A percentile compares a stretch with the other conserved stretches of the same genome.
These are phyloP conservation scores for Pleurotus platypus DNA, from an alignment of 768 basidiomycete species.

Conservation along the genomic window DNA sequence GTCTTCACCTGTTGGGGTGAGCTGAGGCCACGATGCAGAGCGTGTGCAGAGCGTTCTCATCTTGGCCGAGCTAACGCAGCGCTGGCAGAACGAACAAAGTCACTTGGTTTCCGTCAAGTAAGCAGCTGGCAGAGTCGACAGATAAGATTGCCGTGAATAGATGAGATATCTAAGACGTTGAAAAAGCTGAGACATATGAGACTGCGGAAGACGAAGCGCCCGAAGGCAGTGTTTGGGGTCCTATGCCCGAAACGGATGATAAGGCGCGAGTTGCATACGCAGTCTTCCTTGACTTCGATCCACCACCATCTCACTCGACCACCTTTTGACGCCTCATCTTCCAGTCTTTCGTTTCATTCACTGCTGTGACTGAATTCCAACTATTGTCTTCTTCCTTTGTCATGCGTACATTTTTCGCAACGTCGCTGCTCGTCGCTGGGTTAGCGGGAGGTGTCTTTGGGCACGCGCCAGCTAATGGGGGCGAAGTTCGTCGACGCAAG, in stretches of 20 bases:
- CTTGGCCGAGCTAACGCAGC: no score
- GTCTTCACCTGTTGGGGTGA: no score
- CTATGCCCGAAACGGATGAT: conserved; percentile 1
- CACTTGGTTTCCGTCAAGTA: not conserved
- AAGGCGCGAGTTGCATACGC: conserved; percentile 7
- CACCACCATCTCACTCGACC: conserved; percentile 6
- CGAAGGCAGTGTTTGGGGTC: not conserved
- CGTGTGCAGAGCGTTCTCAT: no score
- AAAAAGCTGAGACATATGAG: no score
- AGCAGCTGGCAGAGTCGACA: no score
- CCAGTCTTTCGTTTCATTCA: not conserved
- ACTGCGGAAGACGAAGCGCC: not conserved
- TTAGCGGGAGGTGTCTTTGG: conserved; percentile 55
- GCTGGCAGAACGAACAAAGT: no score
- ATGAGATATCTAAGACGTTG: no score
- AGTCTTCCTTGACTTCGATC: conserved; percentile 1
- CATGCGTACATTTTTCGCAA: conserved; percentile 67
- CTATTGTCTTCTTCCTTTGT: conserved; percentile 3
- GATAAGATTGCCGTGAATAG: no score
- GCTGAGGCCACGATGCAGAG: no score
- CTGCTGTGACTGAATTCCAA: conserved; percentile 6
- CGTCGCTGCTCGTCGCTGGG: conserved; percentile 57
- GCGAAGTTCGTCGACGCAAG: conserved; percentile 57
- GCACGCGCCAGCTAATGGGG: conserved; percentile 32
- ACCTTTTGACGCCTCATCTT: not conserved